These are phyloP conservation scores for Kokia cookei DNA, from an alignment of 441 rosid genomes.

Conservation along the genomic window DNA sequence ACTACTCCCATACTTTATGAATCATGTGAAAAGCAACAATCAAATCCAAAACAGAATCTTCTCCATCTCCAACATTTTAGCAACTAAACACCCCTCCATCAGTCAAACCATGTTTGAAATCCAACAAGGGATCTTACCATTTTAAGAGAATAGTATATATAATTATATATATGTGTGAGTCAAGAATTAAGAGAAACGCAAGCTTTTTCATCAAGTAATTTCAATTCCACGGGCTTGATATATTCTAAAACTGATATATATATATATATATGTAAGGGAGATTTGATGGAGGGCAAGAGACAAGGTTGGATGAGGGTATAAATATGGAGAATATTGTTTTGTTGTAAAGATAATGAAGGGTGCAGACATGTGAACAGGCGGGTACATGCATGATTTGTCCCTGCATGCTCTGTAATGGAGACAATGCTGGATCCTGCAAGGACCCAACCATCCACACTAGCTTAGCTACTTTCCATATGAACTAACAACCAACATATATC, in stretches of 20 bases:
- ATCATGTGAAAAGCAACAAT: constrained; percentile 16
- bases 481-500: neutral
- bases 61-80: constrained; percentile 32
- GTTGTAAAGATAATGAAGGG: constrained; percentile 31
- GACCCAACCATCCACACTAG: neutral
- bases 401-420: constrained; percentile 12
- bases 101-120: neutral
- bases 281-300: constrained; percentile 18
- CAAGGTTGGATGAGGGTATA: constrained; percentile 20
- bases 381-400: constrained; percentile 42
- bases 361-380: constrained; percentile 49
- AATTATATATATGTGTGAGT: neutral
- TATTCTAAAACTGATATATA: neutral
- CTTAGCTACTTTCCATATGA: neutral
- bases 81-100: constrained; percentile 11
- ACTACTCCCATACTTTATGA: neutral
- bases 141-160: no score
- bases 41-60: constrained; percentile 23
- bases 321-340: constrained; percentile 37
- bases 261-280: neutral
- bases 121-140: neutral
- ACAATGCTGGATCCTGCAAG: constrained; percentile 17
- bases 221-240: no score
- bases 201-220: neutral
- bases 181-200: no score